These are phyloP conservation scores for Delitschia confertaspora DNA, from an alignment of 495 filamentous ascomycete genomes.

Conservation along the genomic window DNA sequence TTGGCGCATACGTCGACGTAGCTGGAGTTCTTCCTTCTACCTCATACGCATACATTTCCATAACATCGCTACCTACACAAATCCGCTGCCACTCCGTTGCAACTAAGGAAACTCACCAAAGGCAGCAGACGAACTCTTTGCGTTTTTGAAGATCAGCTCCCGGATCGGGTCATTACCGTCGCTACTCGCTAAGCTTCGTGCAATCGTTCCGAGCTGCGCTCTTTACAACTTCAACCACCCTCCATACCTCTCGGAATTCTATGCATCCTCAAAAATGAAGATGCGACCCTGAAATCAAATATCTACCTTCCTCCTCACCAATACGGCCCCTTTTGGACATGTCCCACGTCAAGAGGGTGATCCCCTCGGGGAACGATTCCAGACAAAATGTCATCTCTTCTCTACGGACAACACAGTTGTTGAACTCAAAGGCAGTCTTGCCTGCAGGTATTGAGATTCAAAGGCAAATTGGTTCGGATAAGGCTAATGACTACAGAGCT, in stretches of 20 bases:
- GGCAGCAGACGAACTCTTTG: neutral
- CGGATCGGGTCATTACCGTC: no score
- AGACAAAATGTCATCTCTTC: constrained; percentile 59
- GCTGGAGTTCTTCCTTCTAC: no score
- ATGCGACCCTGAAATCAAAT: neutral
- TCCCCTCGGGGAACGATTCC: constrained; percentile 40
- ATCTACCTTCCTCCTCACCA: neutral
- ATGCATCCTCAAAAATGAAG: neutral
- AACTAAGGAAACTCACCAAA: neutral
- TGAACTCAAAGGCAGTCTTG: constrained; percentile 62
- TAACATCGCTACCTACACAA: no score
- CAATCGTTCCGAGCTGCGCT: no score
- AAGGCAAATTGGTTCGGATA: neutral
- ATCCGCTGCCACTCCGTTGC: no score
- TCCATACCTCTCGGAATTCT: no score
- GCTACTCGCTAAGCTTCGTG: no score
- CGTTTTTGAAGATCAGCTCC: no score
- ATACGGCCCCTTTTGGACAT: constrained; percentile 40
- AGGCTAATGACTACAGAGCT: constrained; percentile 55
- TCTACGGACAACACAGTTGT: constrained; percentile 66
- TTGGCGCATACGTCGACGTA: no score
- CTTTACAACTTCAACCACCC: no score
- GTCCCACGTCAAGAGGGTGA: constrained; percentile 57
- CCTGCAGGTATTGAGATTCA: constrained; percentile 55
- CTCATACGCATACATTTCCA: no score